Conservation (phyloP, 2,329 filamentous ascomycete species). For the Pseudogymnoascus sp. region DNA sequence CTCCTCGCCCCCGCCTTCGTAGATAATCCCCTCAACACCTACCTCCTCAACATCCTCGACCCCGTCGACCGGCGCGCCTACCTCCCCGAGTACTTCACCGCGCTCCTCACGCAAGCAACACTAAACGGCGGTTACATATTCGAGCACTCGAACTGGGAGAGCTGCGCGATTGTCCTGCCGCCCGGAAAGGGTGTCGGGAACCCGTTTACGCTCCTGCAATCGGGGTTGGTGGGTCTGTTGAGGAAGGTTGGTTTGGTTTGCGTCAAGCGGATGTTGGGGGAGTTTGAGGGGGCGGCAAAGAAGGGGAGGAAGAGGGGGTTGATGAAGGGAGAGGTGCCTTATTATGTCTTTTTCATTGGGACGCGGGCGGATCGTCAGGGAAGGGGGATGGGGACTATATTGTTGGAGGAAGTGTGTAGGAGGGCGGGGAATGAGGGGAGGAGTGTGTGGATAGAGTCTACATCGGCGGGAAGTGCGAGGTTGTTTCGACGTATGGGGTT, state of each 20-base stretch:
- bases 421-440: constrained; percentile 14
- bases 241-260: constrained; percentile 18
- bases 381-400: constrained; percentile 12
- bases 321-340: constrained; percentile 12
- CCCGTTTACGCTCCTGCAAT: constrained; percentile 15
- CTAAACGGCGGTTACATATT: constrained; percentile 17
- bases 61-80: constrained; percentile 13
- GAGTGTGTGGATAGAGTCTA: constrained; percentile 20
- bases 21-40: constrained; percentile 16
- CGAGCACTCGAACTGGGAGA: constrained; percentile 13
- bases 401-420: constrained; percentile 16
- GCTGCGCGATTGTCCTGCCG: constrained; percentile 16
- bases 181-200: constrained; percentile 17
- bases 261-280: constrained; percentile 17
- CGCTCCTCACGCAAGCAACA: constrained; percentile 17
- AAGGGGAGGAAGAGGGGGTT: not conserved
- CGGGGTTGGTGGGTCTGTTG: constrained; percentile 17
- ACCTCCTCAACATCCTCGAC: constrained; percentile 16
- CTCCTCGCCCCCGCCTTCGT: not conserved
- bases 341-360: constrained; percentile 21
- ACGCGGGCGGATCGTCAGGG: constrained; percentile 12
- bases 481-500: constrained; percentile 19
- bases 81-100: constrained; percentile 16
- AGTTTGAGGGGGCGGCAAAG: constrained; percentile 11
- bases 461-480: constrained; percentile 12